Evolutionary conservation across 352 stramenopile genomes (phyloP).

Genomic region (Phytophthora cajani): DNA sequence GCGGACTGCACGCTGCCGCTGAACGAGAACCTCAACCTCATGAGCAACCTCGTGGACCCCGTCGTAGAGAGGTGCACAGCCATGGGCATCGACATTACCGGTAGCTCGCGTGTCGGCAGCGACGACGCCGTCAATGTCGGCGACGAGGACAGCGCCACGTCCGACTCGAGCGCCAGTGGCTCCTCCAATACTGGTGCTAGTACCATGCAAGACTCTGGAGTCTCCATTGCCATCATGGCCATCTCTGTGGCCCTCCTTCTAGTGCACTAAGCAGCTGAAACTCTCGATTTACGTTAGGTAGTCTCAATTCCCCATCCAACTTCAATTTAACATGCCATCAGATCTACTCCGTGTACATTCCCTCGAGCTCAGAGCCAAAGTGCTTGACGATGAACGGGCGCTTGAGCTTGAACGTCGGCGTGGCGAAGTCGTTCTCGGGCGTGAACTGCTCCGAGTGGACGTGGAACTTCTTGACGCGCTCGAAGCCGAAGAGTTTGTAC

Average conservation of each 20-base stretch:
- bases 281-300: background rate
- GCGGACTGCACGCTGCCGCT: slow-evolving; percentile 45
- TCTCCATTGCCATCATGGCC: background rate
- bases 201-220: background rate
- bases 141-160: slow-evolving; percentile 23
- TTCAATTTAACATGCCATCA: background rate
- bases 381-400: slow-evolving; percentile 86
- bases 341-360: slow-evolving; percentile 68
- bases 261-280: background rate
- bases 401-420: slow-evolving; percentile 97
- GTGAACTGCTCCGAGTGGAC: slow-evolving; percentile 88
- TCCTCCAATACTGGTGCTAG: slow-evolving; percentile 19
- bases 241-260: slow-evolving; percentile 2
- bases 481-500: slow-evolving; percentile 90
- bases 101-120: slow-evolving; percentile 30
- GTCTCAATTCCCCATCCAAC: background rate
- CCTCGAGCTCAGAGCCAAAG: slow-evolving; percentile 82
- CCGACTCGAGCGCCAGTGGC: slow-evolving; percentile 19
- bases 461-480: slow-evolving; percentile 89
- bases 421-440: slow-evolving; percentile 92
- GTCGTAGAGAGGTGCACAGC: slow-evolving; percentile 42
- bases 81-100: slow-evolving; percentile 38
- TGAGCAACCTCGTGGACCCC: slow-evolving; percentile 53
- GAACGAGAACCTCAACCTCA: slow-evolving; percentile 43
- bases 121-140: slow-evolving; percentile 26